A percentile compares a stretch with the other conserved stretches of the same genome.
phyloP scores from a whole-genome alignment of 2,329 filamentous ascomycete genomes.

The Cladosporium cucumerinum region DNA sequence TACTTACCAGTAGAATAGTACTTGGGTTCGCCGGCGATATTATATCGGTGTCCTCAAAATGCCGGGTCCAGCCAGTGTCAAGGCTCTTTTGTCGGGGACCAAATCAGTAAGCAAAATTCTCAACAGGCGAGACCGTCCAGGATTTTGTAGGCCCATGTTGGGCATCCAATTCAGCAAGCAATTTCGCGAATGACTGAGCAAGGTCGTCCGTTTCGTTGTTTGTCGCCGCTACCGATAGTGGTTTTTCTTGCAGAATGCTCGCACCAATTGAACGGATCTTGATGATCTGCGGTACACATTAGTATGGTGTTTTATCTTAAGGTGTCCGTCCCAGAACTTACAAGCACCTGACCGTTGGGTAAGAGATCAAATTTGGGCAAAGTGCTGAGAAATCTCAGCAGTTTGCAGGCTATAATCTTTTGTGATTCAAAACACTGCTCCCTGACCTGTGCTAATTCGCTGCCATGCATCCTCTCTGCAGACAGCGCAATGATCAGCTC shows the following conservation, averaged over 20 bases:
- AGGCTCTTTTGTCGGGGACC: background rate
- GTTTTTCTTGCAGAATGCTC: background rate
- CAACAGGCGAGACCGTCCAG: background rate
- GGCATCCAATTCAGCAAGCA: background rate
- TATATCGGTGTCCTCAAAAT: background rate
- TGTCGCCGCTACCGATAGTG: background rate
- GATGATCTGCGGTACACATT: background rate
- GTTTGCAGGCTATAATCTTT: background rate
- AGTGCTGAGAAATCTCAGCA: background rate
- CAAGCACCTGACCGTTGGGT: background rate
- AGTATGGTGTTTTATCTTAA: background rate
- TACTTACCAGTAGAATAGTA: background rate
- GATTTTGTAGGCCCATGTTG: background rate
- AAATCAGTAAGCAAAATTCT: background rate
- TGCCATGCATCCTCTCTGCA: background rate
- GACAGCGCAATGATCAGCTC: background rate
- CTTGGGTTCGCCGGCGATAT: background rate
- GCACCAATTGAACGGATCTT: constrained; percentile 1
- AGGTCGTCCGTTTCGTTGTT: background rate
- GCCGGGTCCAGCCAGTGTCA: background rate
- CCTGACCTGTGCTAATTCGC: background rate
- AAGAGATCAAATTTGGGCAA: background rate
- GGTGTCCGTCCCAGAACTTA: background rate
- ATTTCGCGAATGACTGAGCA: background rate
- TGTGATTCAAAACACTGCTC: background rate